These are phyloP conservation scores for Jasminum sambac DNA, from an alignment of 257 asterid genomes.

Conservation along the genomic window DNA sequence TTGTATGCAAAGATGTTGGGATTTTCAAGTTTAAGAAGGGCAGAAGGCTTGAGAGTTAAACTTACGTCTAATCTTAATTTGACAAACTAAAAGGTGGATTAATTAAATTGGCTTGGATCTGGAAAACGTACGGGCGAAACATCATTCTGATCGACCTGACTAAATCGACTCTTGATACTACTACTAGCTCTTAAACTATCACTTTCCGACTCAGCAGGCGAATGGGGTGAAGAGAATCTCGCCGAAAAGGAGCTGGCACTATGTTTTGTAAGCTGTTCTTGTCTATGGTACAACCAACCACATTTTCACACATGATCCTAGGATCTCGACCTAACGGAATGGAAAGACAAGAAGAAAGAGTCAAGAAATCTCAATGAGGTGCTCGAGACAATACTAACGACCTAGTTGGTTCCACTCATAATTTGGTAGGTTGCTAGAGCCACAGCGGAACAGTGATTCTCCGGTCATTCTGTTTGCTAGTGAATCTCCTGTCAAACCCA, in stretches of 20 bases:
- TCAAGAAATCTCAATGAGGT: slow-evolving; percentile 15
- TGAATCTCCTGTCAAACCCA: no score
- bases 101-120: slow-evolving; percentile 76
- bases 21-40: no score
- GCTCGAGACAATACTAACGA: slow-evolving; percentile 42
- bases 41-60: no score
- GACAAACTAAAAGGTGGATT: no score
- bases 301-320: slow-evolving; percentile 29
- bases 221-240: slow-evolving; percentile 60
- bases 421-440: no score
- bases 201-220: slow-evolving; percentile 57
- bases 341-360: slow-evolving; percentile 30
- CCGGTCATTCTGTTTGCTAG: no score
- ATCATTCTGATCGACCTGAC: slow-evolving; percentile 52
- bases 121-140: slow-evolving; percentile 60
- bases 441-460: no score
- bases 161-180: slow-evolving; percentile 41
- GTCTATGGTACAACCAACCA: slow-evolving; percentile 22
- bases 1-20: no score
- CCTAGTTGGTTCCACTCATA: slow-evolving; percentile 38
- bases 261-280: slow-evolving; percentile 26
- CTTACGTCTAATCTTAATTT: no score
- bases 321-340: slow-evolving; percentile 29
- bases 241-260: slow-evolving; percentile 50
- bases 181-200: slow-evolving; percentile 49